These are phyloP conservation scores for Phlebiopsis gigantea DNA, from an alignment of 768 basidiomycete genomes.

Conservation along the genomic window DNA sequence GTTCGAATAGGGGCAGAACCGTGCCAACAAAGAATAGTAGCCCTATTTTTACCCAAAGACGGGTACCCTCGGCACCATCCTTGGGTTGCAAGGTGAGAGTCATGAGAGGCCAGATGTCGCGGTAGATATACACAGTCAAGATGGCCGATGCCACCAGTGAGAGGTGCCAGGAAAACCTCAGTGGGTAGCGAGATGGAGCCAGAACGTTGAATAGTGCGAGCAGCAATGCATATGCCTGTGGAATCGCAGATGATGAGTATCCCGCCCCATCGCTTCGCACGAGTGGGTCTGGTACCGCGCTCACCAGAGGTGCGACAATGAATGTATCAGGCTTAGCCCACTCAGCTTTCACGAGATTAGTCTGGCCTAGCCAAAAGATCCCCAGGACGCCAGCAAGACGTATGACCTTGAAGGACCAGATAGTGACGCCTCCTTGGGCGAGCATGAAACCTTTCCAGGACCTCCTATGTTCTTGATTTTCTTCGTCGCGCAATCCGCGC, in stretches of 20 bases:
- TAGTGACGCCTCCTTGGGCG: not conserved
- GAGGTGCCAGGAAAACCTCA: not conserved
- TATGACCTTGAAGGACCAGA: not conserved
- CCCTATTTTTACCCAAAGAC: slow-evolving; percentile 31
- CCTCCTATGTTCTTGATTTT: not conserved
- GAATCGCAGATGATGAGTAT: not conserved
- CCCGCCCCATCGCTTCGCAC: not conserved
- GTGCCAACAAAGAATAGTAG: slow-evolving; percentile 28
- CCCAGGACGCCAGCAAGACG: not conserved
- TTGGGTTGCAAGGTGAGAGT: slow-evolving; percentile 29
- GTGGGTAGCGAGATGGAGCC: not conserved
- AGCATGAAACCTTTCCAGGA: not conserved
- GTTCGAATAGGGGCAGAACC: slow-evolving; percentile 12
- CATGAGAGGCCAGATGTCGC: slow-evolving; percentile 31
- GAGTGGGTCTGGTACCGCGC: not conserved
- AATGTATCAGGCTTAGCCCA: not conserved
- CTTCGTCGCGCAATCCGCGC: not conserved
- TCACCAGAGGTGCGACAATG: not conserved
- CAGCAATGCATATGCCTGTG: not conserved
- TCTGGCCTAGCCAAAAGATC: not conserved
- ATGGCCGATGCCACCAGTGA: slow-evolving; percentile 7
- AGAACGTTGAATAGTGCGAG: not conserved
- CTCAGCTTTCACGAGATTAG: not conserved
- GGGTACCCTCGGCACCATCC: slow-evolving; percentile 26
- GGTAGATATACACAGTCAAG: slow-evolving; percentile 24